These are phyloP conservation scores for Vaccinium darrowii DNA, from an alignment of 148 eudicot species.

Conservation along the genomic window DNA sequence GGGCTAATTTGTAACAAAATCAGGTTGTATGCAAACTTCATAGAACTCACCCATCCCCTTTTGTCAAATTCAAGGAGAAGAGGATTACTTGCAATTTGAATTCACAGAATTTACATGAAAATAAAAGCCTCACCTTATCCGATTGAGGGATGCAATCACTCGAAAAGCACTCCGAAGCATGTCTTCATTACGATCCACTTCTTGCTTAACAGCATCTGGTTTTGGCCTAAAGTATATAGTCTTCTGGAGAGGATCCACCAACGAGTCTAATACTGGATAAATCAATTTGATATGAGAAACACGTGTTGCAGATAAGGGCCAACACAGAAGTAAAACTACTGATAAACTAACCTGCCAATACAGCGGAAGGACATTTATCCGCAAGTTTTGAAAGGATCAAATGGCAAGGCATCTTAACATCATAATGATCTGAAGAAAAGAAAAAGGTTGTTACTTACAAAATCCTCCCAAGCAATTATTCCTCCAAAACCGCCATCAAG, in stretches of 20 bases:
- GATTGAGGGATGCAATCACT: constrained; percentile 78
- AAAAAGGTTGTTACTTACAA: not conserved
- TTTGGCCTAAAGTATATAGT: constrained; percentile 86
- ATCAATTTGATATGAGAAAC: constrained; percentile 16
- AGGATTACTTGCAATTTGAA: not conserved
- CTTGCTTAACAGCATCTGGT: constrained; percentile 99
- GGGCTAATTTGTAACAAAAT: not conserved
- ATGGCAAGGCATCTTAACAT: constrained; percentile 99
- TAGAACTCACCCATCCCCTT: not conserved
- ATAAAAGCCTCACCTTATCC: constrained; percentile 54
- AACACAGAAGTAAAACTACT: not conserved
- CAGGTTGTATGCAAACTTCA: not conserved
- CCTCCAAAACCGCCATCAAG: not conserved
- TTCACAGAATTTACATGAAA: not conserved
- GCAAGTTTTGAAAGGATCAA: constrained; percentile 94
- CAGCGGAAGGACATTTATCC: constrained; percentile 92
- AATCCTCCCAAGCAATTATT: not conserved
- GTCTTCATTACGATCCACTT: constrained; percentile 99
- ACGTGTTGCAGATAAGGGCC: not conserved
- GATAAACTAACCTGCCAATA: constrained; percentile 66
- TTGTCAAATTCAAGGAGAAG: not conserved
- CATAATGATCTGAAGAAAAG: constrained; percentile 86
- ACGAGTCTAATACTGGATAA: constrained; percentile 80
- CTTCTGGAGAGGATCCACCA: constrained; percentile 97
- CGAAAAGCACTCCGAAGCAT: constrained; percentile 96